Evolutionary conservation across 2,329 filamentous ascomycete species (phyloP).

Genomic region (Hymenoscyphus repandus): DNA sequence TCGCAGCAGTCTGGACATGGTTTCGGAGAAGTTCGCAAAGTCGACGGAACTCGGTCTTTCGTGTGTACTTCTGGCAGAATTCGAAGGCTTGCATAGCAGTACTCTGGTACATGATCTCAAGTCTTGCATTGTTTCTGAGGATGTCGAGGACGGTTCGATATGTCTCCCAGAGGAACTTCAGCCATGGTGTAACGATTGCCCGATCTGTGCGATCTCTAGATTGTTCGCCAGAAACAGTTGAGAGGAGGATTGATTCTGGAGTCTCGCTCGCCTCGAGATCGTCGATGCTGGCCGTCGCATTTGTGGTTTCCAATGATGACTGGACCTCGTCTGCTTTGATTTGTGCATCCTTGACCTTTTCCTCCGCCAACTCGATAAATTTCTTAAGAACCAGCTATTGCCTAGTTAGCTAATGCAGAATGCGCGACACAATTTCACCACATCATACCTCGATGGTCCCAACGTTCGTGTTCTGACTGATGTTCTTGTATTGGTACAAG

Average conservation of each 20-base stretch:
- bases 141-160: constrained; percentile 98
- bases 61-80: constrained; percentile 96
- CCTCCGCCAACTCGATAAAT: constrained; percentile 94
- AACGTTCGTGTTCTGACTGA: constrained; percentile 97
- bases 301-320: constrained; percentile 72
- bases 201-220: constrained; percentile 95
- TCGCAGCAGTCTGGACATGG: constrained; percentile 97
- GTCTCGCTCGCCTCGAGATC: constrained; percentile 97
- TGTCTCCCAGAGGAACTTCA: constrained; percentile 99
- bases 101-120: constrained; percentile 97
- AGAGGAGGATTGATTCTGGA: constrained; percentile 94
- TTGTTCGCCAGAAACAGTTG: constrained; percentile 96
- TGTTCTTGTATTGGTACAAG: constrained; percentile 99
- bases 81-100: constrained; percentile 98
- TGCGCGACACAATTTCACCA: neutral
- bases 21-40: constrained; percentile 97
- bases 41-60: constrained; percentile 98
- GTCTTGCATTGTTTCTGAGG: constrained; percentile 95
- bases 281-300: constrained; percentile 71
- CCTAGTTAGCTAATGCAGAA: neutral
- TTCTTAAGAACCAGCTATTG: constrained; percentile 81
- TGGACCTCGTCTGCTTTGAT: constrained; percentile 94
- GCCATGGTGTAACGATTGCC: constrained; percentile 96
- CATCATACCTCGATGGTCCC: constrained; percentile 81
- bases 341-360: constrained; percentile 94